These are phyloP conservation scores for Fusarium decemcellulare DNA, from an alignment of 2,329 filamentous ascomycete genomes.

Conservation along the genomic window DNA sequence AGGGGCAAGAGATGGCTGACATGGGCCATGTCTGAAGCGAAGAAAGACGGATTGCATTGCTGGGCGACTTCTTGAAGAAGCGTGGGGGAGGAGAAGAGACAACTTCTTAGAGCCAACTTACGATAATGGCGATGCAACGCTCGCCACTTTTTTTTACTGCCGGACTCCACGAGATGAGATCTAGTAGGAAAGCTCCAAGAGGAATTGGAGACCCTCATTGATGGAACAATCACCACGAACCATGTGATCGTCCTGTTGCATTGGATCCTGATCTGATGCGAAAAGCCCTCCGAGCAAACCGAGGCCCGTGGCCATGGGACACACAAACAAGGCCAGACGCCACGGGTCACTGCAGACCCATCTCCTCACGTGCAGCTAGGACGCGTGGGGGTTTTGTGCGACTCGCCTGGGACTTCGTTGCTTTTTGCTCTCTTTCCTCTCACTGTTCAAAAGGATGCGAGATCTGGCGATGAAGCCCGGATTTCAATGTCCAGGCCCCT, in stretches of 20 bases:
- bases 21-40: no score
- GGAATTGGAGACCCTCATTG: not conserved
- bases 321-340: not conserved
- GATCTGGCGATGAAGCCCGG: not conserved
- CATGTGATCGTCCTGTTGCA: slow-evolving; percentile 18
- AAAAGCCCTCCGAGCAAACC: slow-evolving; percentile 1
- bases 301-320: slow-evolving; percentile 1
- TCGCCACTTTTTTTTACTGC: not conserved
- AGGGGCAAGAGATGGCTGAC: not conserved
- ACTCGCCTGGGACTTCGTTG: no score
- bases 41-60: not conserved
- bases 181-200: not conserved
- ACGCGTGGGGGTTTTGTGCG: slow-evolving; percentile 36
- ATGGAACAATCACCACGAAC: slow-evolving; percentile 15
- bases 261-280: slow-evolving; percentile 18
- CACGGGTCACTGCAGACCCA: slow-evolving; percentile 41
- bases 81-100: slow-evolving; percentile 21
- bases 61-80: not conserved
- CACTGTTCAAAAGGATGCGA: not conserved
- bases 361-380: slow-evolving; percentile 38
- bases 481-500: slow-evolving; percentile 1
- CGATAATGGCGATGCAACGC: slow-evolving; percentile 15
- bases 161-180: slow-evolving; percentile 1
- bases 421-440: not conserved
- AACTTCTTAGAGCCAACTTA: slow-evolving; percentile 6